phyloP scores from a whole-genome alignment of 2,329 filamentous ascomycete species.

The Fusarium musae region DNA sequence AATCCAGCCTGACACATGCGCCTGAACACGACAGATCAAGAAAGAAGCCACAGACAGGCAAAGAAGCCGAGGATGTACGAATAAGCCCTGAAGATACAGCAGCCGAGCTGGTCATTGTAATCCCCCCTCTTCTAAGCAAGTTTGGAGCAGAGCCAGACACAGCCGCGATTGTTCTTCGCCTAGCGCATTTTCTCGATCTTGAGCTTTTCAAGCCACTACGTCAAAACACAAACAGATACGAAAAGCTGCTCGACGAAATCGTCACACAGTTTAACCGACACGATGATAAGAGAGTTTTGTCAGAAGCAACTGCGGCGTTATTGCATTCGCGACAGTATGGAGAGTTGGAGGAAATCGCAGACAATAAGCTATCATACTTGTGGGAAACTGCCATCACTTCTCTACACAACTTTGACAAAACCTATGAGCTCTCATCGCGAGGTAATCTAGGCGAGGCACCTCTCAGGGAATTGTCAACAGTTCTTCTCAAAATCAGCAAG shows the following conservation, averaged over 20 bases:
- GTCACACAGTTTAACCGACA: constrained; percentile 95
- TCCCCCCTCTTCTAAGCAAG: constrained; percentile 89
- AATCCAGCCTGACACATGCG: constrained; percentile 73
- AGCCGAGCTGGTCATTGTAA: constrained; percentile 78
- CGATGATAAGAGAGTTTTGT: constrained; percentile 84
- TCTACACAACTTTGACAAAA: constrained; percentile 76
- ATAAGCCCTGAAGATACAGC: constrained; percentile 75
- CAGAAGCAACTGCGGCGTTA: constrained; percentile 84
- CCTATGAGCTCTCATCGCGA: constrained; percentile 76
- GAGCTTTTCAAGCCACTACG: constrained; percentile 89
- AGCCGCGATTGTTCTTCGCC: constrained; percentile 83
- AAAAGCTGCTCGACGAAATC: constrained; percentile 86
- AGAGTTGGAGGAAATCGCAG: constrained; percentile 86
- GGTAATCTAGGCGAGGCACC: constrained; percentile 73
- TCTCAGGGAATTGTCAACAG: constrained; percentile 77
- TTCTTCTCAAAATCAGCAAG: constrained; percentile 82
- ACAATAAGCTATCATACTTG: constrained; percentile 80
- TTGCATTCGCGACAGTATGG: constrained; percentile 87
- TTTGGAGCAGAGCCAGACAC: constrained; percentile 91
- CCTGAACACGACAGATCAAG: constrained; percentile 72
- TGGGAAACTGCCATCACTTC: constrained; percentile 87
- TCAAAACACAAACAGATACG: constrained; percentile 84
- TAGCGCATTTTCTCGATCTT: constrained; percentile 88
- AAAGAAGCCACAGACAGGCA: constrained; percentile 68
- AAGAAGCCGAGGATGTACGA: constrained; percentile 63